phyloP scores from a whole-genome alignment of 2,329 filamentous ascomycete species.

The Penicillium sp. region DNA sequence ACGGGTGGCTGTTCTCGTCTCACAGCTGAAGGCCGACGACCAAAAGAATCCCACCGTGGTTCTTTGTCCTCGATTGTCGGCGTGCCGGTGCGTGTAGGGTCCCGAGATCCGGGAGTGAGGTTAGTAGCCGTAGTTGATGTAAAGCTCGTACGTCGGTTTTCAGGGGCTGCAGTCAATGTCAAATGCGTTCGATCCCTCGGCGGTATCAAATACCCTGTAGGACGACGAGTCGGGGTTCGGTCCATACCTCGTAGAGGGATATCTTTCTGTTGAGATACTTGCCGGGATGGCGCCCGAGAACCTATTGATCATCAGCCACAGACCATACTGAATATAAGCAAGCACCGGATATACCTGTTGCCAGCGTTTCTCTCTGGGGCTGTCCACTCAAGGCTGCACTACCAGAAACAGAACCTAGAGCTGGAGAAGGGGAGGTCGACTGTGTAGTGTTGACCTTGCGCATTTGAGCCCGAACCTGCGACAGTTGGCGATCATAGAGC shows the following conservation, averaged over 20 bases:
- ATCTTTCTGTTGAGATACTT: conserved; percentile 33
- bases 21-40: conserved; percentile 18
- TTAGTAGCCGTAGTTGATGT: conserved; percentile 25
- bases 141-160: conserved; percentile 25
- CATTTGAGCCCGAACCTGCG: conserved; percentile 83
- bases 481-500: conserved; percentile 82
- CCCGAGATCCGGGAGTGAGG: conserved; percentile 19
- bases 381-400: conserved; percentile 34
- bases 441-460: conserved; percentile 50
- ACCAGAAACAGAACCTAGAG: conserved; percentile 36
- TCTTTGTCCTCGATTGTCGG: conserved; percentile 22
- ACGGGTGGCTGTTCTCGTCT: conserved; percentile 21
- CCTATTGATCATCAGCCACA: conserved; percentile 19
- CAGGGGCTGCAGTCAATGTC: conserved; percentile 11
- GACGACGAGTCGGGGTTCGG: neutral
- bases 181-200: neutral
- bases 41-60: conserved; percentile 16
- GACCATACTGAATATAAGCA: neutral
- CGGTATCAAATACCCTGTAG: neutral
- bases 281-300: conserved; percentile 33
- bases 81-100: conserved; percentile 21
- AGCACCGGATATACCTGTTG: conserved; percentile 22
- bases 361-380: conserved; percentile 26
- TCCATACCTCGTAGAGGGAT: conserved; percentile 22
- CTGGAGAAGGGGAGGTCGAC: conserved; percentile 37